Evolutionary conservation across 345 rosid species (phyloP).

Genomic region (Arabidopsis arenosa): DNA sequence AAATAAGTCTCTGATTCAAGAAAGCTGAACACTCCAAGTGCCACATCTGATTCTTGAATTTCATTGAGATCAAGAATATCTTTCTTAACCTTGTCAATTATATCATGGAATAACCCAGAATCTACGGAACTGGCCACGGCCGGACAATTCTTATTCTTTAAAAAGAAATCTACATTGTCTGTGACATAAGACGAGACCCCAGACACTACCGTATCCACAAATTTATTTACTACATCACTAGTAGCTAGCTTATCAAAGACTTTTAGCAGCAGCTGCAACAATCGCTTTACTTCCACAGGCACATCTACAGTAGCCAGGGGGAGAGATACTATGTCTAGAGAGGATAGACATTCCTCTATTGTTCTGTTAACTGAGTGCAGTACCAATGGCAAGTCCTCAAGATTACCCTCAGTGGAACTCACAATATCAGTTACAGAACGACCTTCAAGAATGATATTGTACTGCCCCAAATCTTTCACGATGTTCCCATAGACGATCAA

Average conservation of each 20-base stretch:
- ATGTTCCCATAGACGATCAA: slow-evolving; percentile 90
- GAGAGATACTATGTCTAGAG: slow-evolving; percentile 67
- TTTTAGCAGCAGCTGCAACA: slow-evolving; percentile 67
- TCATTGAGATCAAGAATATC: slow-evolving; percentile 62
- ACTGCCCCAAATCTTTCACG: slow-evolving; percentile 98
- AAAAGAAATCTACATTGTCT: slow-evolving; percentile 49
- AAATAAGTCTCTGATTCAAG: slow-evolving; percentile 62
- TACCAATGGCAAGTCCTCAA: slow-evolving; percentile 90
- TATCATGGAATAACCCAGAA: slow-evolving; percentile 52
- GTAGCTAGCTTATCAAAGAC: slow-evolving; percentile 57
- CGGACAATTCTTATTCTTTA: slow-evolving; percentile 52
- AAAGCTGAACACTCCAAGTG: slow-evolving; percentile 52
- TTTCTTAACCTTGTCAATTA: slow-evolving; percentile 57
- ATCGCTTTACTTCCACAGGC: slow-evolving; percentile 72
- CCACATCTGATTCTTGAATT: slow-evolving; percentile 51
- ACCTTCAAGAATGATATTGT: slow-evolving; percentile 91
- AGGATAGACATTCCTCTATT: slow-evolving; percentile 69
- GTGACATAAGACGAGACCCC: slow-evolving; percentile 65
- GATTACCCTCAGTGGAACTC: slow-evolving; percentile 86
- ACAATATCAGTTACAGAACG: slow-evolving; percentile 84
- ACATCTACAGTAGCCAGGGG: slow-evolving; percentile 62
- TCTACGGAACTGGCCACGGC: slow-evolving; percentile 49
- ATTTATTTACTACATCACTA: slow-evolving; percentile 59
- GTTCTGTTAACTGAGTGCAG: slow-evolving; percentile 67
- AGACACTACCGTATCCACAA: slow-evolving; percentile 55